A percentile compares a stretch with the other conserved stretches of the same genome.
Evolutionary conservation across 495 filamentous ascomycete genomes (phyloP).

Genomic region (Penicillium diatomitis): DNA sequence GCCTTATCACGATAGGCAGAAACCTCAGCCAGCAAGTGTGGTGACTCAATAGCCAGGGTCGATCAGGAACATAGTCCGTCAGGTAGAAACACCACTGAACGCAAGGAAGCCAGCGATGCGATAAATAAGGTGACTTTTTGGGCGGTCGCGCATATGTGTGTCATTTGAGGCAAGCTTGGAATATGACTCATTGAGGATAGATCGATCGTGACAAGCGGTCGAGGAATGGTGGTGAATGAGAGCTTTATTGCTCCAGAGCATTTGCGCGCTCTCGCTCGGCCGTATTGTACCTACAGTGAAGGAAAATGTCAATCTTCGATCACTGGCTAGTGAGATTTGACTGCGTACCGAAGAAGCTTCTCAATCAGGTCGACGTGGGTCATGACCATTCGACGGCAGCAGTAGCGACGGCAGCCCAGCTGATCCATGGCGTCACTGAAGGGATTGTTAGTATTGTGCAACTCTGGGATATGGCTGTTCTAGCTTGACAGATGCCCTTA

Average conservation of each 20-base stretch:
- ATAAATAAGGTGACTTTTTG: too few species aligned
- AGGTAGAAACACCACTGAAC: too few species aligned
- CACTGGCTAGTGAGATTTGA: neutral
- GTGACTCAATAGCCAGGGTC: too few species aligned
- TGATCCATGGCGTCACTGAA: slow-evolving; percentile 84
- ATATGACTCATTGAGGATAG: neutral
- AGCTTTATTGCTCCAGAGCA: slow-evolving; percentile 16
- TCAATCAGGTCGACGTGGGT: slow-evolving; percentile 99
- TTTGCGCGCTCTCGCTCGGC: slow-evolving; percentile 29
- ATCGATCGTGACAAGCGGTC: neutral
- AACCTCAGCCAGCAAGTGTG: too few species aligned
- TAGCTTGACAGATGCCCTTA: slow-evolving; percentile 21
- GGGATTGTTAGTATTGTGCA: slow-evolving; percentile 2
- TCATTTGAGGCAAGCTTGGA: too few species aligned
- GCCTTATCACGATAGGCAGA: too few species aligned
- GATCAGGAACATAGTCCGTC: too few species aligned
- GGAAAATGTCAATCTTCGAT: neutral
- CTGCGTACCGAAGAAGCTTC: slow-evolving; percentile 84
- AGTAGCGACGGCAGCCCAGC: slow-evolving; percentile 88
- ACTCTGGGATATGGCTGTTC: neutral
- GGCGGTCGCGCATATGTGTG: too few species aligned
- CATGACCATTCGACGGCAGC: slow-evolving; percentile 98
- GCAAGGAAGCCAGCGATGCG: too few species aligned
- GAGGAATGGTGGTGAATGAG: neutral
- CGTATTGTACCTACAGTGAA: slow-evolving; percentile 21